Percentiles rank a stretch among this genome's conserved stretches.
phyloP scores from a whole-genome alignment of 805 yeast species.

The Kockiozyma suomiensis region DNA sequence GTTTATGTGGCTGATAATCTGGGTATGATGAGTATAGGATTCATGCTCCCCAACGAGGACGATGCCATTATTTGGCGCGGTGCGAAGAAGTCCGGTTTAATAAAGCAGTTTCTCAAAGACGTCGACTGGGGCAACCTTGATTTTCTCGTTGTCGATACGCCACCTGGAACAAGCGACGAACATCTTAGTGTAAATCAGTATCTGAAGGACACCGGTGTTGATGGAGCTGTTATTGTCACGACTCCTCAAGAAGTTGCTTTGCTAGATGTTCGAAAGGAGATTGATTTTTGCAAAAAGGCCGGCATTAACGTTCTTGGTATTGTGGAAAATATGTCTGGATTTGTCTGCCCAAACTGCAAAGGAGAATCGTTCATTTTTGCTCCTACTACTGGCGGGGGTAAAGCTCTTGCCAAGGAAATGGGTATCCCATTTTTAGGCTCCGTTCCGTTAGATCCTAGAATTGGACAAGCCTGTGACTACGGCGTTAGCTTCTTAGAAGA shows the following conservation, averaged over 20 bases:
- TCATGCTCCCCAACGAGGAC: slow-evolving; percentile 43
- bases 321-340: slow-evolving; percentile 98
- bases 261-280: slow-evolving; percentile 92
- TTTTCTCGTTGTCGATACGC: slow-evolving; percentile 89
- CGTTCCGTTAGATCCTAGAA: slow-evolving; percentile 94
- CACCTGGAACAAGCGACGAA: slow-evolving; percentile 98
- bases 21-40: slow-evolving; percentile 94
- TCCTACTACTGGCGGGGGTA: slow-evolving; percentile 97
- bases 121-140: slow-evolving; percentile 90
- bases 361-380: slow-evolving; percentile 88
- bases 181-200: slow-evolving; percentile 88
- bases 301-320: slow-evolving; percentile 81
- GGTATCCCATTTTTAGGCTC: slow-evolving; percentile 80
- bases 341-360: slow-evolving; percentile 93
- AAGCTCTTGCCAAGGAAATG: slow-evolving; percentile 76
- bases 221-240: slow-evolving; percentile 92
- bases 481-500: slow-evolving; percentile 83
- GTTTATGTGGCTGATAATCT: slow-evolving; percentile 93
- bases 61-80: slow-evolving; percentile 84
- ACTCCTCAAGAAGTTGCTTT: slow-evolving; percentile 98
- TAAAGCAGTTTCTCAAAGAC: slow-evolving; percentile 89
- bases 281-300: slow-evolving; percentile 92
- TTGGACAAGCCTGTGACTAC: slow-evolving; percentile 82
- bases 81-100: slow-evolving; percentile 88
- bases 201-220: slow-evolving; percentile 85